Conservation (phyloP, 2,329 filamentous ascomycete species). For the Trichophyton mentagrophytes region DNA sequence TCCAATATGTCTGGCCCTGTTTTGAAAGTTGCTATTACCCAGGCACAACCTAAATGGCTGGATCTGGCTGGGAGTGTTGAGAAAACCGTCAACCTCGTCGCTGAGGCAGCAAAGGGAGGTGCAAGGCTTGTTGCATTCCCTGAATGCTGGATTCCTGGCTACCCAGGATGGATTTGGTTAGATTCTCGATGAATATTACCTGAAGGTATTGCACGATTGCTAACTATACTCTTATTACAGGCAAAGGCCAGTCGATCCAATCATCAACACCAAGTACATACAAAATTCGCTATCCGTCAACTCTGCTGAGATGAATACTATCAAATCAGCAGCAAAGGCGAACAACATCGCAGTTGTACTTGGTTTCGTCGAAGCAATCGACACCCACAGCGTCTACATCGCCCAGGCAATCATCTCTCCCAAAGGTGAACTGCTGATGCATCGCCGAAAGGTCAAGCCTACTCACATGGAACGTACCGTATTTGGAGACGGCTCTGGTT, state of each 20-base stretch:
- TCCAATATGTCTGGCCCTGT: neutral
- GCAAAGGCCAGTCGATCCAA: conserved; percentile 22
- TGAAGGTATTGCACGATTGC: neutral
- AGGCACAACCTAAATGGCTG: conserved; percentile 49
- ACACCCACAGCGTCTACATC: conserved; percentile 32
- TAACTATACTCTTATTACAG: conserved; percentile 13
- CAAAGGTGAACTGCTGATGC: conserved; percentile 29
- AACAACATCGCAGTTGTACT: conserved; percentile 33
- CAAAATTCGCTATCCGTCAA: conserved; percentile 21
- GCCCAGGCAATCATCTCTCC: conserved; percentile 35
- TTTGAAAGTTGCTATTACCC: conserved; percentile 17
- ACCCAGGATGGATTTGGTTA: conserved; percentile 39
- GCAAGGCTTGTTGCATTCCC: conserved; percentile 45
- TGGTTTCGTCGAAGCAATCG: conserved; percentile 33
- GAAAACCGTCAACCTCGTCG: conserved; percentile 47
- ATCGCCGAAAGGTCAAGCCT: conserved; percentile 41
- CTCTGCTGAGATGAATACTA: conserved; percentile 27
- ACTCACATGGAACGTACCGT: conserved; percentile 42
- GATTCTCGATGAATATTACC: conserved; percentile 4
- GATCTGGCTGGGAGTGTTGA: conserved; percentile 42
- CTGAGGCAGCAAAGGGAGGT: conserved; percentile 41
- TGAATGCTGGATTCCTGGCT: conserved; percentile 44
- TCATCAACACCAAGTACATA: conserved; percentile 23
- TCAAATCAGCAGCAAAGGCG: conserved; percentile 24
- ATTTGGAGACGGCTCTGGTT: conserved; percentile 36